Conservation (phyloP, 345 rosid genomes). For the Euphorbia peplus region DNA sequence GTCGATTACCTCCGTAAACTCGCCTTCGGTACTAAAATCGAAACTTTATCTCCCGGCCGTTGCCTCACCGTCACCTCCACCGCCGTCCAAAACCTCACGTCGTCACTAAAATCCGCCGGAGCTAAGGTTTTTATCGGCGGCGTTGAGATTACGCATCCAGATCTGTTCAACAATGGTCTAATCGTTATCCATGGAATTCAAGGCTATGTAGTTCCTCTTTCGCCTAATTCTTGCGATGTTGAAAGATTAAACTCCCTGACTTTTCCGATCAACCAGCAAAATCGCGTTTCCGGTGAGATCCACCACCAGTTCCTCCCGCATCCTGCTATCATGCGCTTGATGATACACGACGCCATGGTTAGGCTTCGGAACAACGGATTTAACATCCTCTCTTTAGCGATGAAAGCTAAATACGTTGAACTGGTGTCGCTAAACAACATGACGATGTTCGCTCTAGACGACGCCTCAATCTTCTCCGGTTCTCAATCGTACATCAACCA, state of each 20-base stretch:
- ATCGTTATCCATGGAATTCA: constrained; percentile 56
- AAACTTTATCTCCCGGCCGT: constrained; percentile 52
- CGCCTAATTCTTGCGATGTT: constrained; percentile 59
- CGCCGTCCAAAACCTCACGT: constrained; percentile 20
- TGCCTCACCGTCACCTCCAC: constrained; percentile 55
- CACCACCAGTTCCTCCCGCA: constrained; percentile 24
- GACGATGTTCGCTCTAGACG: constrained; percentile 59
- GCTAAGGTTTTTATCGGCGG: constrained; percentile 51
- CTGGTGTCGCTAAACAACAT: constrained; percentile 43
- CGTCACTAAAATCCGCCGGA: constrained; percentile 13
- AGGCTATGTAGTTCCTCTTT: constrained; percentile 59
- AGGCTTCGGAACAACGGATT: constrained; percentile 60
- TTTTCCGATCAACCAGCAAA: constrained; percentile 30
- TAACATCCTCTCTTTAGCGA: constrained; percentile 49
- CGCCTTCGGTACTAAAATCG: constrained; percentile 54
- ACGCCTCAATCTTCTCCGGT: constrained; percentile 54
- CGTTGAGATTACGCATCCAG: constrained; percentile 58
- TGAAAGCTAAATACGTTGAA: constrained; percentile 50
- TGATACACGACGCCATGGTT: constrained; percentile 59
- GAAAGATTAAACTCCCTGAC: constrained; percentile 44
- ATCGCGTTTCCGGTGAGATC: constrained; percentile 7
- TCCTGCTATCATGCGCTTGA: constrained; percentile 48
- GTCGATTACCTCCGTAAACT: constrained; percentile 52
- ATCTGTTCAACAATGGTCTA: constrained; percentile 60
- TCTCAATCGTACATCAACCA: constrained; percentile 41